Evolutionary conservation across 2,329 filamentous ascomycete genomes (phyloP), one percentile per base, ranked within the genome.

Genomic region (Volutella citrinella): DNA sequence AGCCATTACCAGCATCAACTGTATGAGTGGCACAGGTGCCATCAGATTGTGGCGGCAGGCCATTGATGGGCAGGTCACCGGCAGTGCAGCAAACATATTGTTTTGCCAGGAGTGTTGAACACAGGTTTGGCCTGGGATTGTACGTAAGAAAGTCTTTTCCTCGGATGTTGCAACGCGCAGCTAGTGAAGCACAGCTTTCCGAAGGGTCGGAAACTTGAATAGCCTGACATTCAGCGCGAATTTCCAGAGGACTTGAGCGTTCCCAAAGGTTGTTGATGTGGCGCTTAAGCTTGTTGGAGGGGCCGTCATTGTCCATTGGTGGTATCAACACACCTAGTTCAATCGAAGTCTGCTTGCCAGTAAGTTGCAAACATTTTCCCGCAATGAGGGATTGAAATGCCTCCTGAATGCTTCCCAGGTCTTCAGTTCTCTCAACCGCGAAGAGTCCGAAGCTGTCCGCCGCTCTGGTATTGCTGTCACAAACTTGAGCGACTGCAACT

Each of bases 161-260:
- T 0, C 59, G 58, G 11, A 72, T 64, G 5, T 62, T 58, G 33
- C 68, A 72, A 22, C 51, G 49, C 6, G 43, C 31, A 0, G 64
- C 65, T 1, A 72, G 46, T 0, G 56, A 39, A 0, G 37, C 51
- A 26, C 68, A 71, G 26, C 51, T 44, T 31, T 70, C 63, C n/a
- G n/a, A n/a, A n/a, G n/a, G n/a, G 3, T 60, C 61, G 0, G 49
- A 46, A 9, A 67, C 63, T 20, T 63, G 48, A 6, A 38, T 51
- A 0, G 49, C 35, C n/a, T 20, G 41, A 32, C 49, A 52, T 10
- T 52, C 48, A 0, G 49, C 49, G 1, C 49, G 41, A n/a, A n/a
- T n/a, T n/a, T n/a, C n/a, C n/a, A n/a, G n/a, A n/a, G n/a, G n/a
- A n/a, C n/a, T n/a, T n/a, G n/a, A n/a, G n/a, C n/a, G n/a, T n/a